Evolutionary conservation across 345 rosid species (phyloP), one percentile per base, ranked within the genome.

Genomic region (Schrenkiella parvula): DNA sequence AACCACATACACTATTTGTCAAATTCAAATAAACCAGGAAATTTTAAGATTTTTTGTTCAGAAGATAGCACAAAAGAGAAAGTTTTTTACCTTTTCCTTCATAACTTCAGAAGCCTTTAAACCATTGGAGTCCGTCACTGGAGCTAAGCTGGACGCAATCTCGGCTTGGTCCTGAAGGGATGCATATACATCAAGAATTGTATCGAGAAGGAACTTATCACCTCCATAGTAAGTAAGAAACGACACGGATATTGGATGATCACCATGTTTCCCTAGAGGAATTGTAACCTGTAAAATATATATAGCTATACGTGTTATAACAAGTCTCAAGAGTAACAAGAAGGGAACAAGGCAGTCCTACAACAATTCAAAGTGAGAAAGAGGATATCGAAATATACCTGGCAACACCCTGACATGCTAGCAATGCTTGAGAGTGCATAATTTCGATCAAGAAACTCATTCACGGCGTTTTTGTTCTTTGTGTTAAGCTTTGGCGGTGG

Each of bases 371-470:
- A 46, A 25, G 34, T 1, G 77, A 46, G 13, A 64, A 53, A 34
- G 43, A 68, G 55, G 71, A 46, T 73, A 41, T 23, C 14, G 22
- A 8, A 65, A 60, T 26, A 64, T 77, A 89, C 98, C 92, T 93
- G 95, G 79, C 98, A 91, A 74, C 97, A 88, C 2, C 97, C 97
- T 47, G 98, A 91, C 91, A 91, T 79, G 85, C 95, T 93, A 26
- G 97, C 86, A 55, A 93, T 82, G 81, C 92, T 82, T 32, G 86
- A 79, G 68, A 88, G 80, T 21, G 84, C 77, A 42, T 72, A 82
- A 32, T 84, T 83, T 72, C 92, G 78, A 72, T 86, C 83, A 57
- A 81, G 80, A 80, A 85, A 84, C 81, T 86, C 97, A 47, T 79
- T 72, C 74, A 76, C 62, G 72, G 43, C 47, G 29, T 68, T 66